Evolutionary conservation across 2,329 filamentous ascomycete genomes (phyloP), one percentile per base, ranked within the genome.

Genomic region (Chrysoporthe deuterocubensis): DNA sequence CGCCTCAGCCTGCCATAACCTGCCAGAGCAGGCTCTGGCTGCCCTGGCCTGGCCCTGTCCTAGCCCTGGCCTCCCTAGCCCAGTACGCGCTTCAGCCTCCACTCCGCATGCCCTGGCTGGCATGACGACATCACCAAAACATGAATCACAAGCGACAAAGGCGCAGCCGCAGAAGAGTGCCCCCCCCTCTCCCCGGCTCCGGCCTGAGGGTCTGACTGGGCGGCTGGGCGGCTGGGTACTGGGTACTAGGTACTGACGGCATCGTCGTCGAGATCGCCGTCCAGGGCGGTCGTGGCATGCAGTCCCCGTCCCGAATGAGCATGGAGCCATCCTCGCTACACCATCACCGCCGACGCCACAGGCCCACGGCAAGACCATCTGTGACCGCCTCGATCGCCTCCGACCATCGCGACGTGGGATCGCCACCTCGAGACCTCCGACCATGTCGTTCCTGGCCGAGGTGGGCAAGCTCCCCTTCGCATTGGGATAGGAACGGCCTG

Each of bases 71-170:
- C 16, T 61, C 58, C 14, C 26, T 26, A 26, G 26, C 26, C 26
- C 26, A 26, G 26, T 26, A 26, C 26, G 26, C 26, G 26, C 26
- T 32, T 54, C 50, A 54, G 26, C 50, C 50, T 54, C 50, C 50
- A 54, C 50, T 32, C 50, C 50, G 50, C 50, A 54, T 54, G 26
- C 11, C 50, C 50, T 54, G 48, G 48, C 48, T 34, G 34, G 54
- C 32, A 40, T 32, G 58, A 32, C 44, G 37, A 61, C 44, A 44
- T 26, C 42, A 44, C 16, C 42, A 42, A 54, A 54, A 54, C 61
- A 42, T 54, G 61, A 52, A 52, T 5, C 61, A 54, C 46, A 62
- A 54, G 61, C 61, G 48, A 43, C 34, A 2, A 42, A 62, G 61
- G 61, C 61, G 50, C 26, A 52, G 54, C 44, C 46, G 61, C 60